Evolutionary conservation across 306 rosid species (phyloP).

Genomic region (peach (Prunus persica)): DNA sequence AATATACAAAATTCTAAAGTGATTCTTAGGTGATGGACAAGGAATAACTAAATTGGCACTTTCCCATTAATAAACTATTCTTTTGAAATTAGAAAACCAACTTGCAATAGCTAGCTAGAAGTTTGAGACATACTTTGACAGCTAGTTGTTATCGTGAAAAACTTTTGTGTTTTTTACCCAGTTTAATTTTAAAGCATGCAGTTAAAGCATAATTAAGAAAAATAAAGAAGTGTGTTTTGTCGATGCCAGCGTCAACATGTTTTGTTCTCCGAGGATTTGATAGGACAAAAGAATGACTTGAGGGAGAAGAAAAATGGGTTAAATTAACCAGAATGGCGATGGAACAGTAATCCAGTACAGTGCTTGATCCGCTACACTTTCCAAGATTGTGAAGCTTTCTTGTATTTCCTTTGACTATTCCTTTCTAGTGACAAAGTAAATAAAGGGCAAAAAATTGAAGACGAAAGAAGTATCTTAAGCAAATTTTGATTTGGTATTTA

Average conservation of each 20-base stretch:
- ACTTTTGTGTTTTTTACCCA: too few species aligned
- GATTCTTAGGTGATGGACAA: background rate
- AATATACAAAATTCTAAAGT: background rate
- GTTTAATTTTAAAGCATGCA: background rate
- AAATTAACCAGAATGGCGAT: background rate
- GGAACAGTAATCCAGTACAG: background rate
- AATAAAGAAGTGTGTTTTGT: background rate
- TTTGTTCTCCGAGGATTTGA: background rate
- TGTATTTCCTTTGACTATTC: background rate
- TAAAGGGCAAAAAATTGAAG: background rate
- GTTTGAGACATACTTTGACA: background rate
- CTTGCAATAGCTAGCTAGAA: too few species aligned
- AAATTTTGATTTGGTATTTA: background rate
- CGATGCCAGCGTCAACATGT: too few species aligned
- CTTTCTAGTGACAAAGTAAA: background rate
- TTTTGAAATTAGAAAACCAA: background rate
- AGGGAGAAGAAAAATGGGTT: background rate
- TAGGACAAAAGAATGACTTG: conserved; percentile 2
- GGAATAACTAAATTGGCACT: background rate
- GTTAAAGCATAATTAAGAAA: background rate
- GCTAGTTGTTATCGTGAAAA: background rate
- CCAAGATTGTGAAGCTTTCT: background rate
- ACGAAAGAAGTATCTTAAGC: background rate
- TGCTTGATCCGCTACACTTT: background rate
- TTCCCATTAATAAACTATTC: background rate